A percentile compares a stretch with the other conserved stretches of the same genome.
Evolutionary conservation across 1,139 yeast species (phyloP).

Genomic region (Blastobotrys raffinosifermentans): DNA sequence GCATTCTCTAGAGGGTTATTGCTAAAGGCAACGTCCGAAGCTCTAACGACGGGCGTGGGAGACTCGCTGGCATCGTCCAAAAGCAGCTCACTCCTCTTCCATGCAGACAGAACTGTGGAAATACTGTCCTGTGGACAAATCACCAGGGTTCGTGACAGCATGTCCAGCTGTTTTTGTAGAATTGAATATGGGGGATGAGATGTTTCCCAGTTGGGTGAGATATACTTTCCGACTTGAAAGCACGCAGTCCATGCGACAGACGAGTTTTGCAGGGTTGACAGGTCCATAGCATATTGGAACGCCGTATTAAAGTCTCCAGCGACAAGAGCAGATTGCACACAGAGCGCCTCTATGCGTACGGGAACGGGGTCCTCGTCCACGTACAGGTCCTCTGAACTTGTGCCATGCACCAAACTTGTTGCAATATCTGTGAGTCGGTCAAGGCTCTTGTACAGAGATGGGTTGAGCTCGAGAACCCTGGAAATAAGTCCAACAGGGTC

Average conservation of each 20-base stretch:
- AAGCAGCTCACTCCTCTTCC: conserved; percentile 28
- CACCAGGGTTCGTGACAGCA: conserved; percentile 41
- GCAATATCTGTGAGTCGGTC: conserved; percentile 26
- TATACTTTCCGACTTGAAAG: conserved; percentile 52
- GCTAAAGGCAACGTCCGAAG: not conserved
- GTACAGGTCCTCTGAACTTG: conserved; percentile 11
- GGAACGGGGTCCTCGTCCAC: conserved; percentile 21
- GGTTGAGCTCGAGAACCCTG: conserved; percentile 28
- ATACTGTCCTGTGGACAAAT: conserved; percentile 33
- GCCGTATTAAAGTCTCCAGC: conserved; percentile 50
- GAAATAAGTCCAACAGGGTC: conserved; percentile 29
- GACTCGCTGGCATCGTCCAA: conserved; percentile 1
- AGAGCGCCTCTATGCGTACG: conserved; percentile 42
- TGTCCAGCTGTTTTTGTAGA: conserved; percentile 40
- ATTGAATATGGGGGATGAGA: conserved; percentile 26
- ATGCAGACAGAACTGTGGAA: conserved; percentile 28
- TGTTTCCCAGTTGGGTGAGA: conserved; percentile 45
- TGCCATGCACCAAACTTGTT: conserved; percentile 18
- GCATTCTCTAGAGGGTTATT: not conserved
- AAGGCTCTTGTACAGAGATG: conserved; percentile 27
- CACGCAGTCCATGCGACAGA: conserved; percentile 52
- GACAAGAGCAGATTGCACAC: conserved; percentile 51
- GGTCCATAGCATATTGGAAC: conserved; percentile 37
- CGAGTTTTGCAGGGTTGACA: conserved; percentile 23
- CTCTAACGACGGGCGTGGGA: not conserved